Conservation (phyloP, 2,329 filamentous ascomycete genomes). For the Paecilomyces formosus region DNA sequence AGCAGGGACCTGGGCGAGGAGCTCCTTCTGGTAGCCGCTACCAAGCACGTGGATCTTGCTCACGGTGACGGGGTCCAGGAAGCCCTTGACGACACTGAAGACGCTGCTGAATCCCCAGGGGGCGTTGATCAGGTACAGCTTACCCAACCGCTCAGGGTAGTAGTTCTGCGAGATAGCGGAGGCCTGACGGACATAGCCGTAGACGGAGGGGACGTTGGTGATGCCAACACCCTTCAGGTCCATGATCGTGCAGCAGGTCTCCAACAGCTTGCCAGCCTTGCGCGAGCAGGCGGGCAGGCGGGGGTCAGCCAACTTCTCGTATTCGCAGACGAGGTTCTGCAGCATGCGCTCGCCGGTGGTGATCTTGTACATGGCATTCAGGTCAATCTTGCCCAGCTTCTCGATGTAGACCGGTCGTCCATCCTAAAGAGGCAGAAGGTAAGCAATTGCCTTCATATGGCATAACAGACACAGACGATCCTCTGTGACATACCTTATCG, state of each 20-base stretch:
- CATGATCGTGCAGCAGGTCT: conserved; percentile 98
- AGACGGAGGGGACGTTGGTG: conserved; percentile 72
- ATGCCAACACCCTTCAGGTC: conserved; percentile 92
- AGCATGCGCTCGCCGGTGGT: conserved; percentile 91
- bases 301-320: conserved; percentile 91
- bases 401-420: conserved; percentile 97
- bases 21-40: conserved; percentile 69
- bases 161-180: conserved; percentile 95
- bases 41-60: conserved; percentile 92
- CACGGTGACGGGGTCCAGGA: conserved; percentile 94
- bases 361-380: conserved; percentile 85
- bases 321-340: conserved; percentile 92
- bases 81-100: conserved; percentile 82
- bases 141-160: conserved; percentile 94
- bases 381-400: conserved; percentile 86
- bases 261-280: conserved; percentile 79
- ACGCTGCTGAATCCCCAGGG: conserved; percentile 89
- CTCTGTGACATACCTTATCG: conserved; percentile 38
- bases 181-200: conserved; percentile 77
- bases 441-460: background rate
- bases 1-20: conserved; percentile 73
- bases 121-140: conserved; percentile 96
- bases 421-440: conserved; percentile 52
- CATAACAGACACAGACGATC: background rate
- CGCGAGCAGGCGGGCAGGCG: conserved; percentile 92